A percentile compares a stretch with the other conserved stretches of the same genome.
phyloP scores from a whole-genome alignment of 2,329 filamentous ascomycete genomes.

The Scopulariopsis brevicaulis region DNA sequence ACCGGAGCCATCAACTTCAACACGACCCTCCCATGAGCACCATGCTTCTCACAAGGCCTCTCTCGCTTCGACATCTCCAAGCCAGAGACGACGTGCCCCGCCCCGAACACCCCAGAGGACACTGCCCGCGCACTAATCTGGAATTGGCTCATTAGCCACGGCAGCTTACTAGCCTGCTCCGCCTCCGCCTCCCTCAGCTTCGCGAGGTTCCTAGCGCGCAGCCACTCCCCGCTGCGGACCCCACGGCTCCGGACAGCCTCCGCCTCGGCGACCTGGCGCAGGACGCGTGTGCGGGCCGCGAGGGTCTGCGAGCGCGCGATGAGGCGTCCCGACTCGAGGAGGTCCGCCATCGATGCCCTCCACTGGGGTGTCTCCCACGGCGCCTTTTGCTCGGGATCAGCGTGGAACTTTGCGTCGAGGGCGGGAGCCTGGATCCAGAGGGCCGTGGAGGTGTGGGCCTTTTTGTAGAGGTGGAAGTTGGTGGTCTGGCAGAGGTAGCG shows the following conservation, averaged over 20 bases:
- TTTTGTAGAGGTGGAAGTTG: conserved; percentile 10
- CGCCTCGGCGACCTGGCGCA: not conserved
- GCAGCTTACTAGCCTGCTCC: not conserved
- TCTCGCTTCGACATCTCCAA: not conserved
- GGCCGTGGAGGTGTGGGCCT: not conserved
- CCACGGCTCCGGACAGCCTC: too few species aligned
- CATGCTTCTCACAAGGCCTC: not conserved
- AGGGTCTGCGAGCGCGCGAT: not conserved
- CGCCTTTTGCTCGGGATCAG: not conserved
- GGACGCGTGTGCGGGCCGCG: too few species aligned
- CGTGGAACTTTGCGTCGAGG: not conserved
- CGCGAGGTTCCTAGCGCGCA: not conserved
- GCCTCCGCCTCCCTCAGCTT: not conserved
- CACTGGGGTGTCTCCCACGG: not conserved
- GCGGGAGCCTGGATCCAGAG: not conserved
- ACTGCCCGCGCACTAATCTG: not conserved
- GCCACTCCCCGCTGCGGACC: not conserved
- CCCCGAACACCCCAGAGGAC: not conserved
- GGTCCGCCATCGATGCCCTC: not conserved
- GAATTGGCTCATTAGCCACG: not conserved
- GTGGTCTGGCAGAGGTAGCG: conserved; percentile 6
- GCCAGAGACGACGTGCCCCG: not conserved
- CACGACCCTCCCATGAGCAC: too few species aligned
- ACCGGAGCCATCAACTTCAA: too few species aligned
- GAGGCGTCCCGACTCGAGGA: not conserved